phyloP scores from a whole-genome alignment of 2,329 filamentous ascomycete genomes.

The Elsinoe necatrix region DNA sequence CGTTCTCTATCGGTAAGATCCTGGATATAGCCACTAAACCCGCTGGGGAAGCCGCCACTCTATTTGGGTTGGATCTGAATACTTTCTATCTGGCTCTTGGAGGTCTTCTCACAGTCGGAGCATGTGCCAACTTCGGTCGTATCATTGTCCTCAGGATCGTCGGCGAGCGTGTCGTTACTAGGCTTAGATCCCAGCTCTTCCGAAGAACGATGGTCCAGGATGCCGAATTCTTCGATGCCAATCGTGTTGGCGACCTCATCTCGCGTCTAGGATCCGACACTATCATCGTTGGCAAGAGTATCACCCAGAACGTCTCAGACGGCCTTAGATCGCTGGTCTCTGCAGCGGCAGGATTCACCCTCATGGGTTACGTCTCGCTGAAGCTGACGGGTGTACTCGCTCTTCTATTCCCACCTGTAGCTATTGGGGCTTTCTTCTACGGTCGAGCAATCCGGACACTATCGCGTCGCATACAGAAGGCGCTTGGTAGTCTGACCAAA shows the following conservation, averaged over 20 bases:
- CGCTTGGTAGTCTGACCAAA: conserved; percentile 84
- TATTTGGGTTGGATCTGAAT: conserved; percentile 76
- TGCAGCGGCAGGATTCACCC: conserved; percentile 75
- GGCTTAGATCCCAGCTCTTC: conserved; percentile 82
- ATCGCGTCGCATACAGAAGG: conserved; percentile 87
- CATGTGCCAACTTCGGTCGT: conserved; percentile 83
- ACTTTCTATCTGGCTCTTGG: conserved; percentile 83
- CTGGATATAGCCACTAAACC: conserved; percentile 80
- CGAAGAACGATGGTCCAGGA: conserved; percentile 92
- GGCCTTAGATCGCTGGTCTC: conserved; percentile 87
- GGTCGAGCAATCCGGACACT: conserved; percentile 81
- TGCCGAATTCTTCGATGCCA: conserved; percentile 97
- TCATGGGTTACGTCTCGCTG: conserved; percentile 94
- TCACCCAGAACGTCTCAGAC: conserved; percentile 95
- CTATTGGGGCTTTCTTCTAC: conserved; percentile 83
- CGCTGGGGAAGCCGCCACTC: conserved; percentile 48
- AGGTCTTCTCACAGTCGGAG: conserved; percentile 67
- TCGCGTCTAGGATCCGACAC: conserved; percentile 93
- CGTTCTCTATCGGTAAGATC: conserved; percentile 93
- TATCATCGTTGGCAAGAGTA: conserved; percentile 95
- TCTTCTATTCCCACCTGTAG: conserved; percentile 83
- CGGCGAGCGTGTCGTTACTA: conserved; percentile 86
- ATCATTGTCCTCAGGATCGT: conserved; percentile 91
- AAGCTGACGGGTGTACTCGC: conserved; percentile 81
- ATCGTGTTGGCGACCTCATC: conserved; percentile 91